Evolutionary conservation across 1,139 yeast genomes (phyloP).

Genomic region (Zygosaccharomyces sapae): DNA sequence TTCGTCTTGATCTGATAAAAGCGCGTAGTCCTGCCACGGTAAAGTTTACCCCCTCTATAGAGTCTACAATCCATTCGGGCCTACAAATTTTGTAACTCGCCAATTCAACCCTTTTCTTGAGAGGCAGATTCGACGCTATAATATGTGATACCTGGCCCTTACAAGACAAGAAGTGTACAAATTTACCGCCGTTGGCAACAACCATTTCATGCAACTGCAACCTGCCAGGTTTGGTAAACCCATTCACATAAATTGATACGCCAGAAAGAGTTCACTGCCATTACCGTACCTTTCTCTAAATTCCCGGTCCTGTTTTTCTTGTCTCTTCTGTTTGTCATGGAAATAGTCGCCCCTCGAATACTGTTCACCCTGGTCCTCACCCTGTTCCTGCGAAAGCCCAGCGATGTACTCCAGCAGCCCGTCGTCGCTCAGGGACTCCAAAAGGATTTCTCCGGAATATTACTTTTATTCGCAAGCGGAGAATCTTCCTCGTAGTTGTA

Average conservation of each 20-base stretch:
- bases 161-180: constrained; percentile 60
- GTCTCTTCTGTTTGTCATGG: constrained; percentile 60
- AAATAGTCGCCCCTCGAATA: constrained; percentile 51
- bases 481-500: constrained; percentile 4
- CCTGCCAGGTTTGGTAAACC: constrained; percentile 77
- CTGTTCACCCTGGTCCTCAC: too few relatives aligned
- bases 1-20: constrained; percentile 51
- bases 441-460: constrained; percentile 4
- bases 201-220: constrained; percentile 67
- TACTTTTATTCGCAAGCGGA: constrained; percentile 4
- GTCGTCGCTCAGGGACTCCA: constrained; percentile 13
- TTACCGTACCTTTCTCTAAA: constrained; percentile 47
- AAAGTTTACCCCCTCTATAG: constrained; percentile 48
- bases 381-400: constrained; percentile 15
- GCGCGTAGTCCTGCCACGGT: constrained; percentile 67
- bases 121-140: constrained; percentile 72
- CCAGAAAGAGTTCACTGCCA: constrained; percentile 48
- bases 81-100: constrained; percentile 67
- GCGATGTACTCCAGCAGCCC: constrained; percentile 17
- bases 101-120: constrained; percentile 64
- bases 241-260: constrained; percentile 74
- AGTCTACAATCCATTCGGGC: constrained; percentile 79
- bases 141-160: constrained; percentile 81
- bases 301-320: constrained; percentile 59
- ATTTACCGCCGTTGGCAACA: constrained; percentile 74